phyloP scores from a whole-genome alignment of 2,329 filamentous ascomycete genomes.

The Fusarium sp. region DNA sequence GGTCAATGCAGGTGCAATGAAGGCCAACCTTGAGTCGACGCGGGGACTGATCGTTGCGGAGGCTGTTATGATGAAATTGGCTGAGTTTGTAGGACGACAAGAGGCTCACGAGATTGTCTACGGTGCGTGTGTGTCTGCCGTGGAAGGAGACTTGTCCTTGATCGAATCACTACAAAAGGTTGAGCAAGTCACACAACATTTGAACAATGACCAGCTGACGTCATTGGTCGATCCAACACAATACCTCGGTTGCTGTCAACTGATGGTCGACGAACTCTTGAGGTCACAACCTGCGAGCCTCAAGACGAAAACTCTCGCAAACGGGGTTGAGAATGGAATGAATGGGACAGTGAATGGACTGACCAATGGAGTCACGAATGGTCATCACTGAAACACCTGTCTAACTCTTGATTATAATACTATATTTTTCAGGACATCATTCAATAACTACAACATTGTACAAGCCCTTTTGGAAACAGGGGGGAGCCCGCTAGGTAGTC shows the following conservation, averaged over 20 bases:
- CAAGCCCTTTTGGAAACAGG: too few relatives aligned
- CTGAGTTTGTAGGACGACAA: conserved; percentile 62
- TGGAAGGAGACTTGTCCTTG: conserved; percentile 12
- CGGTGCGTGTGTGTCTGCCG: conserved; percentile 54
- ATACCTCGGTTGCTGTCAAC: conserved; percentile 28
- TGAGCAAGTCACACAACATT: conserved; percentile 1
- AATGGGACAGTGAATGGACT: neutral
- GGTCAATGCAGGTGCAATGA: conserved; percentile 62
- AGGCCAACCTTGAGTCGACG: conserved; percentile 62
- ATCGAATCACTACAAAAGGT: conserved; percentile 10
- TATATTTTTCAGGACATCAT: too few relatives aligned
- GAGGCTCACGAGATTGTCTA: conserved; percentile 68
- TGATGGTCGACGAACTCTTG: conserved; percentile 35
- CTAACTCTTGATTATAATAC: too few relatives aligned
- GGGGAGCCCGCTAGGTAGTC: too few relatives aligned
- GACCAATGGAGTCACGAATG: too few relatives aligned
- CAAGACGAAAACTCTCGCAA: neutral
- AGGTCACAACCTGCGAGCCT: neutral
- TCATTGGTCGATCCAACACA: conserved; percentile 25
- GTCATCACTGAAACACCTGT: too few relatives aligned
- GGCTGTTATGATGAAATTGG: conserved; percentile 69
- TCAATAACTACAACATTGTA: too few relatives aligned
- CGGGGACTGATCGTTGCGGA: conserved; percentile 66
- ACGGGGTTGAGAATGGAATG: neutral
- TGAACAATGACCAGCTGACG: conserved; percentile 4